phyloP scores from a whole-genome alignment of 306 rosid species.

The Quillaja saponaria region DNA sequence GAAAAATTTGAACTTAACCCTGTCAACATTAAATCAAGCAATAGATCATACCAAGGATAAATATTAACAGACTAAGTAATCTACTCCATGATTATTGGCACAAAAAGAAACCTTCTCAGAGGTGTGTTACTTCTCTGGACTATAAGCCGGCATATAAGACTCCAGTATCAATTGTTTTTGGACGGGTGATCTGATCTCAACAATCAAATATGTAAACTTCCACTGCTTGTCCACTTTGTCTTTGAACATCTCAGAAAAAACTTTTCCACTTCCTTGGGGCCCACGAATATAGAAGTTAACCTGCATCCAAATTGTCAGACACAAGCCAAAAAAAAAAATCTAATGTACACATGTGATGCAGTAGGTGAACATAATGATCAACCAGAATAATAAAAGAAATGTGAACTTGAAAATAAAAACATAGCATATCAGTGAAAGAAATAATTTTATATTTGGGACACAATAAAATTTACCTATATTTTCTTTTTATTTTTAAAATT shows the following conservation, averaged over 20 bases:
- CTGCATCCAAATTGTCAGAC: slow-evolving; percentile 40
- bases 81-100: slow-evolving; percentile 29
- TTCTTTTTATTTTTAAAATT: slow-evolving; percentile 5
- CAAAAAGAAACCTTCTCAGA: slow-evolving; percentile 40
- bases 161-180: slow-evolving; percentile 80
- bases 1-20: slow-evolving; percentile 25
- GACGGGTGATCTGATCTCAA: slow-evolving; percentile 78
- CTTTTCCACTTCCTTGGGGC: slow-evolving; percentile 89
- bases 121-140: slow-evolving; percentile 32
- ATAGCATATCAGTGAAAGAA: neutral
- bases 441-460: neutral
- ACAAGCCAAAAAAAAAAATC: slow-evolving; percentile 13
- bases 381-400: too few species aligned
- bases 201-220: slow-evolving; percentile 83
- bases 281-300: slow-evolving; percentile 90
- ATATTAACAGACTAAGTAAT: slow-evolving; percentile 31
- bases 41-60: too few species aligned
- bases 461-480: slow-evolving; percentile 2
- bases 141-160: slow-evolving; percentile 75
- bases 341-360: slow-evolving; percentile 7
- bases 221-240: slow-evolving; percentile 65
- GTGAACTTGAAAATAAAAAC: too few species aligned
- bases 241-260: slow-evolving; percentile 84
- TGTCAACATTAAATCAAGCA: slow-evolving; percentile 10
- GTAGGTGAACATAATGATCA: slow-evolving; percentile 16